Conservation (phyloP, 1,139 yeast species). For the Zygotorulaspora mrakii region DNA sequence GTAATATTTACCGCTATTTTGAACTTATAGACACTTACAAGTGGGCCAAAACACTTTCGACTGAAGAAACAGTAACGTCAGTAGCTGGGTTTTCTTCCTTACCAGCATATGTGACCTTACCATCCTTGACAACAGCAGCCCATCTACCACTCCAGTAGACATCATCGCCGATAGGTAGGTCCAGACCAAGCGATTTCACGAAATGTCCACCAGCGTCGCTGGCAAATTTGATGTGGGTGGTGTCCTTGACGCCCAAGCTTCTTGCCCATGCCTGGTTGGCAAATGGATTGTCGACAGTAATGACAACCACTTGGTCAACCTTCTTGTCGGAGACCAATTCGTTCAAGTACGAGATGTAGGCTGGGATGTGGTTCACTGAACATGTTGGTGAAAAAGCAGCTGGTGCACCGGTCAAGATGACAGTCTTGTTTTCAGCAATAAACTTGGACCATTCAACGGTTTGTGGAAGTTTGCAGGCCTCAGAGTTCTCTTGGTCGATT, state of each 20-base stretch:
- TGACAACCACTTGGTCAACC: constrained; percentile 64
- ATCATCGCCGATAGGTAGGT: constrained; percentile 49
- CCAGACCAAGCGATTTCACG: constrained; percentile 59
- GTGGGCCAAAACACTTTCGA: constrained; percentile 49
- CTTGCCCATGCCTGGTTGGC: constrained; percentile 82
- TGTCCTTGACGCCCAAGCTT: constrained; percentile 45
- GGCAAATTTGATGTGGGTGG: constrained; percentile 59
- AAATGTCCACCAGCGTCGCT: constrained; percentile 67
- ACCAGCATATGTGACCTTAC: constrained; percentile 60
- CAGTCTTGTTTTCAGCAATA: constrained; percentile 36
- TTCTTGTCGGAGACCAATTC: constrained; percentile 59
- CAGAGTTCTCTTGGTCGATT: constrained; percentile 19
- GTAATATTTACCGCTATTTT: neutral
- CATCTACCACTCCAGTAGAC: constrained; percentile 71
- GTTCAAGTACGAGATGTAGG: constrained; percentile 50
- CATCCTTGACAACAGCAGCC: constrained; percentile 65
- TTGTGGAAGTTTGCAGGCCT: constrained; percentile 32
- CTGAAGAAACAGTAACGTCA: constrained; percentile 62
- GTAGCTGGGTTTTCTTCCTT: constrained; percentile 51
- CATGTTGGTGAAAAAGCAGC: constrained; percentile 94
- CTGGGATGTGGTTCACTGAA: constrained; percentile 78
- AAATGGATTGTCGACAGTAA: constrained; percentile 81
- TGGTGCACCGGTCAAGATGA: constrained; percentile 77
- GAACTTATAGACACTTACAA: constrained; percentile 24
- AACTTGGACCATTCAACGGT: constrained; percentile 31